A percentile compares a stretch with the other conserved stretches of the same genome.
Evolutionary conservation across 208 protist species (phyloP).

Genomic region (Novymonas esmeraldas): DNA sequence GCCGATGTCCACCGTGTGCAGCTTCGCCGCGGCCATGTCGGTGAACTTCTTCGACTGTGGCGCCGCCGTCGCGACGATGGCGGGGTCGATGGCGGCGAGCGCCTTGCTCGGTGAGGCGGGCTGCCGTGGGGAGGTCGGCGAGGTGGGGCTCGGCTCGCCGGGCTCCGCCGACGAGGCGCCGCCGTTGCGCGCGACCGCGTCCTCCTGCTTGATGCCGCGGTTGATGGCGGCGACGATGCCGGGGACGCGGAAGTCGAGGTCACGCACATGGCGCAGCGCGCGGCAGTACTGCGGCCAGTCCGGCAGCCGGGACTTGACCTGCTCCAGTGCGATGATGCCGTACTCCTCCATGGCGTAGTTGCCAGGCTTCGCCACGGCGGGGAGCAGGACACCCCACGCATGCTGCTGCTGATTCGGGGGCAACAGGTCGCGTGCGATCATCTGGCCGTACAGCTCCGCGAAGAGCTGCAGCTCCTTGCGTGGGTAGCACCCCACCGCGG

Average conservation of each 20-base stretch:
- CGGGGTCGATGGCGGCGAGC: constrained; percentile 62
- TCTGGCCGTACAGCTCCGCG: constrained; percentile 81
- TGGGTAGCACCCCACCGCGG: constrained; percentile 74
- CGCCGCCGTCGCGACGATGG: constrained; percentile 57
- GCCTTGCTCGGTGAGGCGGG: constrained; percentile 28
- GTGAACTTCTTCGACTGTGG: constrained; percentile 40
- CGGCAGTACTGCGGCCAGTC: constrained; percentile 96
- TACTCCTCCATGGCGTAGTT: constrained; percentile 96
- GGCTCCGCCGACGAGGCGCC: constrained; percentile 14
- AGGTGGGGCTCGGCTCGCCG: constrained; percentile 24
- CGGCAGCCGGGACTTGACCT: constrained; percentile 94
- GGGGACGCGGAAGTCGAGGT: constrained; percentile 88
- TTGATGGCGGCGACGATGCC: constrained; percentile 91
- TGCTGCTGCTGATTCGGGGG: constrained; percentile 75
- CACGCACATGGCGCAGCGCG: constrained; percentile 78
- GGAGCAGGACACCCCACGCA: constrained; percentile 87
- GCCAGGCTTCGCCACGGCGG: constrained; percentile 89
- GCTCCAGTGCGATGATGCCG: constrained; percentile 94
- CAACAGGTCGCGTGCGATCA: constrained; percentile 82
- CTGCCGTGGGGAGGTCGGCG: constrained; percentile 25
- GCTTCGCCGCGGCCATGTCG: constrained; percentile 55
- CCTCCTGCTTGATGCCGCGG: constrained; percentile 80
- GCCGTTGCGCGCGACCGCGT: constrained; percentile 37
- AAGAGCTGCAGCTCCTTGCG: constrained; percentile 85
- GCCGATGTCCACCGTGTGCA: constrained; percentile 89